These are phyloP conservation scores for Mycogone perniciosa DNA, from an alignment of 2,329 filamentous ascomycete species.

Conservation along the genomic window DNA sequence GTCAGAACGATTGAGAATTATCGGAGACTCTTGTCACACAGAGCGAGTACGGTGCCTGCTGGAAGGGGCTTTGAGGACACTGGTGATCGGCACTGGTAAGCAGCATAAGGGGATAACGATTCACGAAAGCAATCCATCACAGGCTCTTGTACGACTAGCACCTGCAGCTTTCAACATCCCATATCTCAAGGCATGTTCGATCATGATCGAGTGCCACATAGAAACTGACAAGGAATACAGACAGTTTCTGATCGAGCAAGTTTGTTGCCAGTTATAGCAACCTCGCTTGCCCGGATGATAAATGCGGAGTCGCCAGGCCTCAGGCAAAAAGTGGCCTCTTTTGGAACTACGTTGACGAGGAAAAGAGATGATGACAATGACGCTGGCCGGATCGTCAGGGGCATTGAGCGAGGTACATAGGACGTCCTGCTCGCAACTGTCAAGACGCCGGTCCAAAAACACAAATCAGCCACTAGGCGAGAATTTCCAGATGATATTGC, in stretches of 20 bases:
- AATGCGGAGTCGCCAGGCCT: conserved; percentile 29
- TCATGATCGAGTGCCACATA: too few relatives aligned
- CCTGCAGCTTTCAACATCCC: conserved; percentile 32
- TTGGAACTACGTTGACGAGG: background rate
- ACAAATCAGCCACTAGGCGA: conserved; percentile 1
- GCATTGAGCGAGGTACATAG: conserved; percentile 20
- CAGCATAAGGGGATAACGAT: conserved; percentile 19
- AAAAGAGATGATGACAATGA: background rate
- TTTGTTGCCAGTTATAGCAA: conserved; percentile 23
- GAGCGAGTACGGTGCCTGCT: conserved; percentile 8
- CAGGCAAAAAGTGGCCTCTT: conserved; percentile 22
- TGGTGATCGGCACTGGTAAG: conserved; percentile 22
- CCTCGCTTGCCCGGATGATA: conserved; percentile 27
- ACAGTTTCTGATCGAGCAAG: conserved; percentile 20
- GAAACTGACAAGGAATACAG: conserved; percentile 16
- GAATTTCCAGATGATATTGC: background rate
- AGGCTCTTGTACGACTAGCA: conserved; percentile 23
- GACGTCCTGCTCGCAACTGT: conserved; percentile 18
- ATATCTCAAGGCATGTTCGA: conserved; percentile 27
- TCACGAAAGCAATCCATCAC: conserved; percentile 10
- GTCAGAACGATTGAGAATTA: background rate
- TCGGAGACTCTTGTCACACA: background rate
- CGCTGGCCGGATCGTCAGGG: conserved; percentile 1
- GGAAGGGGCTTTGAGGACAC: conserved; percentile 19
- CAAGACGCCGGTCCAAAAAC: conserved; percentile 9